Evolutionary conservation across 176 grass and related monocot species (phyloP), one percentile per base, ranked within the genome.

Genomic region (Thinopyrum elongatum): DNA sequence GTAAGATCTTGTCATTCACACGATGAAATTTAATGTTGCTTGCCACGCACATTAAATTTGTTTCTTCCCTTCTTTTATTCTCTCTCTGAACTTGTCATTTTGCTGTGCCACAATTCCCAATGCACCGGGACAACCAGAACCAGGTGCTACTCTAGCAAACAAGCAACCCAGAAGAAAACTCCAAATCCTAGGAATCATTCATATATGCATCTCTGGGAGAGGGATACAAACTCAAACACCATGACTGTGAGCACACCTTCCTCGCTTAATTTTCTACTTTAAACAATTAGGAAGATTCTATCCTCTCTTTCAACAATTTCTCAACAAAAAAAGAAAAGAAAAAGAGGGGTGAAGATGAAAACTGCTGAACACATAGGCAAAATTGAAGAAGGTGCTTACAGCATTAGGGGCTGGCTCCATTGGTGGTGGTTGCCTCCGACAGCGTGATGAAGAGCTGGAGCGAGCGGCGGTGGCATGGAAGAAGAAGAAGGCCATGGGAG

Each of bases 111-210:
- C 93, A 85, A 89, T 95, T 98, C 85, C 95, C 93, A 65, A 81
- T 69, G 42, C 75, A 80, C 44, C 86, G 74, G 42, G 90, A 90
- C 85, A 93, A 94, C 69, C 76, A 62, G 82, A 93, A 94, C 69
- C 76, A 62, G 84, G 87, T 93, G 70, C 61, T 75, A 57, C 53
- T 57, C 53, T 57, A 90, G 75, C 74, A 90, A 87, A 91, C 85
- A 91, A 85, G 84, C 39, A 83, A 84, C 59, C 51, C 82, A 67
- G 85, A 90, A 47, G 87, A 94, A 93, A 98, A 93, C 84, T 93
- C 93, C 95, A 98, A 98, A 92, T 95, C 86, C 86, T 90, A 94
- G 86, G 91, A 87, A 89, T 89, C 94, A 82, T 21, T 15, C 16
- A n/a, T 29, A 39, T 63, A 25, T 42, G 36, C 11, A 71, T 31